Conservation (phyloP, 306 rosid genomes). For the Sphenostylis stenocarpa region DNA sequence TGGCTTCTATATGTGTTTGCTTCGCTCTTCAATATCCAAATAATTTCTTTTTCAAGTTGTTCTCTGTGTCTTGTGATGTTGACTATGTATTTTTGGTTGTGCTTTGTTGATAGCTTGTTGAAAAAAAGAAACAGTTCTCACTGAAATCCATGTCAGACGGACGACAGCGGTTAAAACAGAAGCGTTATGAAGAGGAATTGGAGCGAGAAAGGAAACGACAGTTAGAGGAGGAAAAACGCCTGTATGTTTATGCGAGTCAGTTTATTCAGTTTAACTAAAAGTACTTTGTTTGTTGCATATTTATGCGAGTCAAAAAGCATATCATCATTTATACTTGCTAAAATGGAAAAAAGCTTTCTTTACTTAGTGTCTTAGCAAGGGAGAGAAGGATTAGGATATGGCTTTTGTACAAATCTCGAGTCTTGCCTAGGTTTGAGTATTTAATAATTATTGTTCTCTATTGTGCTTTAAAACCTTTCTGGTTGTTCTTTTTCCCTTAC, state of each 20-base stretch:
- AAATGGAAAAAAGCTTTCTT: neutral
- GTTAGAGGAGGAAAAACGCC: constrained; percentile 77
- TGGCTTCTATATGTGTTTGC: neutral
- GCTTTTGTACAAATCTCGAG: constrained; percentile 11
- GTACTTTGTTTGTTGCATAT: neutral
- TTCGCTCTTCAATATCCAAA: constrained; percentile 5
- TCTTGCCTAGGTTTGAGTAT: constrained; percentile 24
- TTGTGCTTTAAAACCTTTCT: constrained; percentile 21
- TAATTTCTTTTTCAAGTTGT: neutral
- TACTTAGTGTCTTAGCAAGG: neutral
- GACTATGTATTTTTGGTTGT: constrained; percentile 4
- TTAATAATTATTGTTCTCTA: constrained; percentile 1
- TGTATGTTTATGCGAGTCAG: constrained; percentile 47
- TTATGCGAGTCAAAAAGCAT: constrained; percentile 6
- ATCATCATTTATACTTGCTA: neutral
- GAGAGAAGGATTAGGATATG: constrained; percentile 7
- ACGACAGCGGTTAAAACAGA: constrained; percentile 79
- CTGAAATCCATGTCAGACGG: constrained; percentile 94
- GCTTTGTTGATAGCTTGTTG: constrained; percentile 59
- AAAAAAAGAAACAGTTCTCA: constrained; percentile 80
- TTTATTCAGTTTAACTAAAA: neutral
- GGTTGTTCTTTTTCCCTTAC: neutral
- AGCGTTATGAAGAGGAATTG: constrained; percentile 75
- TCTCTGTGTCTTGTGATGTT: constrained; percentile 12
- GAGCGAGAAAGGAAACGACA: constrained; percentile 77